Percentiles rank a stretch among this genome's conserved stretches.
These are phyloP conservation scores for Penicillium sp. DNA, from an alignment of 2,329 filamentous ascomycete species.

Conservation along the genomic window DNA sequence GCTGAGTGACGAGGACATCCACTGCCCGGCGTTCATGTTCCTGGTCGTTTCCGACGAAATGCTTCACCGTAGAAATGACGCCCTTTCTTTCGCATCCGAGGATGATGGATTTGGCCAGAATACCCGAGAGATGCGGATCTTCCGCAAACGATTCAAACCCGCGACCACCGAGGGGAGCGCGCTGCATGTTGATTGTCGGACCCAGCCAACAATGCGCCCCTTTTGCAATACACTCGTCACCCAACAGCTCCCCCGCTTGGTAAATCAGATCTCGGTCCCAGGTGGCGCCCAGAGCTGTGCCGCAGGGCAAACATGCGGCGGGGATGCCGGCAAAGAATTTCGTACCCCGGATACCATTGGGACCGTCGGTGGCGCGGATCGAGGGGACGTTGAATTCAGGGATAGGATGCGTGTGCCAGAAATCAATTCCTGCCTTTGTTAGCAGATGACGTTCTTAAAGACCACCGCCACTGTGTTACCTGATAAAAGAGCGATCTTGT, in stretches of 20 bases:
- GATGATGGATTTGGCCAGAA: conserved; percentile 42
- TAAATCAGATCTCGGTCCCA: conserved; percentile 57
- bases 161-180: conserved; percentile 47
- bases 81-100: conserved; percentile 67
- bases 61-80: conserved; percentile 72
- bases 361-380: conserved; percentile 66
- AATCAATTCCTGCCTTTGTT: conserved; percentile 57
- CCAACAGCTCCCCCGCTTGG: conserved; percentile 63
- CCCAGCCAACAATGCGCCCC: conserved; percentile 60
- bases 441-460: neutral
- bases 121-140: conserved; percentile 28
- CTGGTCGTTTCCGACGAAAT: conserved; percentile 38
- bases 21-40: conserved; percentile 35
- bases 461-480: conserved; percentile 6
- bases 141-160: conserved; percentile 31
- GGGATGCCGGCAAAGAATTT: conserved; percentile 66
- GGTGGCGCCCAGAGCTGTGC: conserved; percentile 58
- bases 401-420: conserved; percentile 67
- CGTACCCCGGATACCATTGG: conserved; percentile 67
- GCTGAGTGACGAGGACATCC: conserved; percentile 38
- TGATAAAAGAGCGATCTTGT: conserved; percentile 26
- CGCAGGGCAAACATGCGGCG: conserved; percentile 63
- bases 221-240: conserved; percentile 62
- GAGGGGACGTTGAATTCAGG: conserved; percentile 63
- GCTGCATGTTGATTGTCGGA: conserved; percentile 64